These are phyloP conservation scores for Didymella exigua DNA, from an alignment of 2,329 filamentous ascomycete species.

Conservation along the genomic window DNA sequence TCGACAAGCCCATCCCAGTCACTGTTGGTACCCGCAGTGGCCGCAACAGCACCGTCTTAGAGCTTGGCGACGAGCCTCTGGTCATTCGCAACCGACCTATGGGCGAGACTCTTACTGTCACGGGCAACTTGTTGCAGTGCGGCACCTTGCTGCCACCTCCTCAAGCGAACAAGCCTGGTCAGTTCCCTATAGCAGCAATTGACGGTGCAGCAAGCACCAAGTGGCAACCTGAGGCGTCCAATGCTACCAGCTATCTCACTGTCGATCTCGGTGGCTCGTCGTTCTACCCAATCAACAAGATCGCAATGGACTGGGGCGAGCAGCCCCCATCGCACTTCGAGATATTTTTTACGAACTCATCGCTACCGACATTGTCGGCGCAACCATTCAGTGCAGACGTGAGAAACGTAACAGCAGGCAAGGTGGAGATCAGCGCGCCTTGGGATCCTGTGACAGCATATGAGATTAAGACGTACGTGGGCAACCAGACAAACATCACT, in stretches of 20 bases:
- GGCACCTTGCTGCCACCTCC: slow-evolving; percentile 51
- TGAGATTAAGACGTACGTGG: slow-evolving; percentile 49
- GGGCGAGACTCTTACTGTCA: slow-evolving; percentile 59
- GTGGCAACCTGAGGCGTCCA: slow-evolving; percentile 65
- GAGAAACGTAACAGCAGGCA: slow-evolving; percentile 20
- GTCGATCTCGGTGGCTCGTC: slow-evolving; percentile 55
- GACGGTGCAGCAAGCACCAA: slow-evolving; percentile 70
- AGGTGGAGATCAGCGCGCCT: slow-evolving; percentile 50
- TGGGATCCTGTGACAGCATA: slow-evolving; percentile 46
- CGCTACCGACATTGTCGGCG: slow-evolving; percentile 34
- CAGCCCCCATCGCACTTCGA: slow-evolving; percentile 60
- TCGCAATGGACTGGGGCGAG: slow-evolving; percentile 67
- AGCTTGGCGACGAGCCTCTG: slow-evolving; percentile 57
- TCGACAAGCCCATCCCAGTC: slow-evolving; percentile 62
- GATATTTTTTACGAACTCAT: slow-evolving; percentile 61
- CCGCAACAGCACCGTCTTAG: slow-evolving; percentile 45
- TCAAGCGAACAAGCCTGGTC: slow-evolving; percentile 61
- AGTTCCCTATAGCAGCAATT: slow-evolving; percentile 70
- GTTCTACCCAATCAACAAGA: slow-evolving; percentile 52
- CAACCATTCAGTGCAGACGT: slow-evolving; percentile 12
- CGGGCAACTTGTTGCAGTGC: slow-evolving; percentile 70
- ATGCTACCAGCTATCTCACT: slow-evolving; percentile 60
- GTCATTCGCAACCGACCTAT: slow-evolving; percentile 64
- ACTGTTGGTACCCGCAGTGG: slow-evolving; percentile 56
- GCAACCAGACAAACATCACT: slow-evolving; percentile 55